Conservation (phyloP, 2,329 filamentous ascomycete species). For the Aspergillus amoenus region DNA sequence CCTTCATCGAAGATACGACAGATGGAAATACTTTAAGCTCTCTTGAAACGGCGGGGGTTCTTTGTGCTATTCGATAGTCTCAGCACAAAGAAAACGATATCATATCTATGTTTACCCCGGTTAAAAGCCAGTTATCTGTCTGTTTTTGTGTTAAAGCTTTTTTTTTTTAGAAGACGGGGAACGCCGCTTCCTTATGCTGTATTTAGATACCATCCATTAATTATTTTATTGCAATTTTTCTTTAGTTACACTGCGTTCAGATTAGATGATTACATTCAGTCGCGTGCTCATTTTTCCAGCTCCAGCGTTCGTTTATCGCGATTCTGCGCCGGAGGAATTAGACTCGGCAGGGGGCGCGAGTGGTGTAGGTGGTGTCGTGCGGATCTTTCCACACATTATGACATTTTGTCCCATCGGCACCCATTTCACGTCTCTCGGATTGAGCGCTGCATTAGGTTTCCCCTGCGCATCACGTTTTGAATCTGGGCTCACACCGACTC, state of each 20-base stretch:
- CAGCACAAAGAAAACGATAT: background rate
- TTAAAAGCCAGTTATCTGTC: background rate
- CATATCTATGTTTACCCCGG: background rate
- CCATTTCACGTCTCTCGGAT: constrained; percentile 69
- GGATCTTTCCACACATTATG: constrained; percentile 71
- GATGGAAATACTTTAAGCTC: background rate
- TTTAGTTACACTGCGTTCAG: background rate
- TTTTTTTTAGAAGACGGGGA: too few species aligned
- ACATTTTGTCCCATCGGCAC: constrained; percentile 78
- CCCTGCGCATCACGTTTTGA: constrained; percentile 53
- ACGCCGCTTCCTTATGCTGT: background rate
- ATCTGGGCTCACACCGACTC: constrained; percentile 74
- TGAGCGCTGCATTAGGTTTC: constrained; percentile 59
- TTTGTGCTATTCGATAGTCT: background rate
- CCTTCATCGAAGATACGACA: background rate
- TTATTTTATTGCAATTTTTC: background rate
- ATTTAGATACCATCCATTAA: background rate
- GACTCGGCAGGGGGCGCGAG: background rate
- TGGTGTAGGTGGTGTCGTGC: constrained; percentile 9
- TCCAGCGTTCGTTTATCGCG: background rate
- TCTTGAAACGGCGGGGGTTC: background rate
- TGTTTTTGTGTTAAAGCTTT: background rate
- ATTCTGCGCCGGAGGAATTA: constrained; percentile 1
- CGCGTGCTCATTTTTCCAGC: background rate
- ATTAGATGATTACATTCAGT: background rate